Percentiles rank a stretch among this genome's conserved stretches.
Evolutionary conservation across 2,329 filamentous ascomycete genomes (phyloP).

Genomic region (Periconia macrospinosa): DNA sequence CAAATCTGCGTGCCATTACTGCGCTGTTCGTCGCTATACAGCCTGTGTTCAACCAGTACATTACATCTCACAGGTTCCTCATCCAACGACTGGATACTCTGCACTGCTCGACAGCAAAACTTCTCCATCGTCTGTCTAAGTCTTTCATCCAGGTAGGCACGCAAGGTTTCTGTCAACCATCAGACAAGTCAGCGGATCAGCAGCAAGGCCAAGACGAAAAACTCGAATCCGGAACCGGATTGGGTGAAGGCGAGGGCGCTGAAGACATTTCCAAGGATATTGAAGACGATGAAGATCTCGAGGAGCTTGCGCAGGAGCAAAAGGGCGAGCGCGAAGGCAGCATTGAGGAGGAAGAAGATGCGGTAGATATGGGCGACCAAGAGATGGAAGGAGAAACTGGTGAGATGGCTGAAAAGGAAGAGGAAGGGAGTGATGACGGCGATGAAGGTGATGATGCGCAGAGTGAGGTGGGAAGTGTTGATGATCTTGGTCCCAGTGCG

Average conservation of each 20-base stretch:
- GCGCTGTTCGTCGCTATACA: conserved; percentile 63
- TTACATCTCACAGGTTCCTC: conserved; percentile 60
- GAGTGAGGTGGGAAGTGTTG: conserved; percentile 86
- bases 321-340: conserved; percentile 63
- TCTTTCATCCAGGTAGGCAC: conserved; percentile 77
- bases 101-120: conserved; percentile 71
- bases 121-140: conserved; percentile 74
- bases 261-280: conserved; percentile 99
- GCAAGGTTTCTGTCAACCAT: conserved; percentile 88
- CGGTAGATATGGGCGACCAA: conserved; percentile 88
- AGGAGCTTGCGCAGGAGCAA: conserved; percentile 85
- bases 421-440: conserved; percentile 59
- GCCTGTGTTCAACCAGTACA: conserved; percentile 77
- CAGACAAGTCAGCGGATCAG: conserved; percentile 70
- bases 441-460: conserved; percentile 68
- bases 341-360: conserved; percentile 79
- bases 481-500: conserved; percentile 84
- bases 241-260: conserved; percentile 91
- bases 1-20: conserved; percentile 50
- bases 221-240: conserved; percentile 85
- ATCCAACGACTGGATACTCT: conserved; percentile 63
- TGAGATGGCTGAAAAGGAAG: conserved; percentile 56
- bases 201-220: conserved; percentile 73
- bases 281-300: conserved; percentile 86
- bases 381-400: conserved; percentile 87